Evolutionary conservation across 2,329 filamentous ascomycete genomes (phyloP).

Genomic region (Fusarium hostae): DNA sequence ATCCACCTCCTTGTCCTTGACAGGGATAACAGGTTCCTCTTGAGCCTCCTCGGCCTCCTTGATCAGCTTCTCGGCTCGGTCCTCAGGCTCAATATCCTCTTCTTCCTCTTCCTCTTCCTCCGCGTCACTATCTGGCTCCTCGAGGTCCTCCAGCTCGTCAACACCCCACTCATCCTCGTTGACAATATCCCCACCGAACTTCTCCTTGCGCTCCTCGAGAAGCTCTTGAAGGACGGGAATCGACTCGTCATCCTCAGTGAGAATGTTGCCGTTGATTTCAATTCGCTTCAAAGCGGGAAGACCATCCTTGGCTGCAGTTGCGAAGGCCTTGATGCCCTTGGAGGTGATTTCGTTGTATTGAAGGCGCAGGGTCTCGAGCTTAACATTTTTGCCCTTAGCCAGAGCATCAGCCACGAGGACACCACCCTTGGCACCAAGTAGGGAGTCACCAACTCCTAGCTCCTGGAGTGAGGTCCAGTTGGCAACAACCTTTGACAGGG

Average conservation of each 20-base stretch:
- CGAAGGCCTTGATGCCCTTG: slow-evolving; percentile 76
- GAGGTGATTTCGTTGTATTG: slow-evolving; percentile 96
- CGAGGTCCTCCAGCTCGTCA: slow-evolving; percentile 87
- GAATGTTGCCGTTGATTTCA: slow-evolving; percentile 96
- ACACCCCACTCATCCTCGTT: slow-evolving; percentile 86
- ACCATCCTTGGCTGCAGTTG: slow-evolving; percentile 71
- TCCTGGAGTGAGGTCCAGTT: slow-evolving; percentile 82
- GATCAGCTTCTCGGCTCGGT: slow-evolving; percentile 74
- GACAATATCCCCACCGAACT: slow-evolving; percentile 71
- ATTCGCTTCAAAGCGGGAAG: slow-evolving; percentile 85
- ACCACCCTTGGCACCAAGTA: slow-evolving; percentile 82
- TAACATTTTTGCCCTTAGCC: slow-evolving; percentile 77
- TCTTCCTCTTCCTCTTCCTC: slow-evolving; percentile 76
- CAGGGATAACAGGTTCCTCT: slow-evolving; percentile 76
- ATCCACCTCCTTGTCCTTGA: slow-evolving; percentile 83
- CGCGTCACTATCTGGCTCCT: slow-evolving; percentile 78
- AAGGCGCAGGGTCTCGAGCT: slow-evolving; percentile 82
- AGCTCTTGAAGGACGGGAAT: slow-evolving; percentile 76
- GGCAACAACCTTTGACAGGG: slow-evolving; percentile 78
- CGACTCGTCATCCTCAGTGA: slow-evolving; percentile 83
- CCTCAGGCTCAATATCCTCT: slow-evolving; percentile 68
- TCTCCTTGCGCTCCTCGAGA: slow-evolving; percentile 82
- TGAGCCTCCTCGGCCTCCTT: slow-evolving; percentile 78
- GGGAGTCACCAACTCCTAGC: slow-evolving; percentile 88
- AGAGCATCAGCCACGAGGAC: slow-evolving; percentile 79